A percentile compares a stretch with the other conserved stretches of the same genome.
phyloP scores from a whole-genome alignment of 495 filamentous ascomycete genomes.

The Friedmanniomyces endolithicus region DNA sequence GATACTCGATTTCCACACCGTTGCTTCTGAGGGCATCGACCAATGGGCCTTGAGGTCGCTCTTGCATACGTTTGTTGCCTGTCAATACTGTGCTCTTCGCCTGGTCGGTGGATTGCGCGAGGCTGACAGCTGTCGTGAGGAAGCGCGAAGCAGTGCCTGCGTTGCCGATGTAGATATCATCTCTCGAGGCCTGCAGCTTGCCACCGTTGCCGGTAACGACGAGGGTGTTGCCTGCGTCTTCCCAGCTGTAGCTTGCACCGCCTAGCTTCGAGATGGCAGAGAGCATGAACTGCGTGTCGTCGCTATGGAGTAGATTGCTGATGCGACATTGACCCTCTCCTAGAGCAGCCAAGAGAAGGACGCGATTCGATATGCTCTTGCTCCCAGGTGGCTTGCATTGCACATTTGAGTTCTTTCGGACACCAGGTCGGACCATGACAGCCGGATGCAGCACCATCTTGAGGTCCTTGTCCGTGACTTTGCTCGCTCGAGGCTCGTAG shows the following conservation, averaged over 20 bases:
- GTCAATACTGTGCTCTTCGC: slow-evolving; percentile 67
- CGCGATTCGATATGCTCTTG: slow-evolving; percentile 95
- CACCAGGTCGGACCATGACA: slow-evolving; percentile 57
- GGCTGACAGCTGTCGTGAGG: slow-evolving; percentile 79
- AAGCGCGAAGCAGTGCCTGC: slow-evolving; percentile 94
- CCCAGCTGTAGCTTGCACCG: slow-evolving; percentile 90
- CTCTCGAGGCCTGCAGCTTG: slow-evolving; percentile 58
- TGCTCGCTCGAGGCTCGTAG: slow-evolving; percentile 71
- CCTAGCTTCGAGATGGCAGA: slow-evolving; percentile 70
- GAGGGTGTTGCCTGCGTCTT: slow-evolving; percentile 79
- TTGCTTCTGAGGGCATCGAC: slow-evolving; percentile 82
- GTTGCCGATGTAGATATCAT: slow-evolving; percentile 85
- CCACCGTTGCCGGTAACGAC: slow-evolving; percentile 86
- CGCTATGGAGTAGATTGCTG: slow-evolving; percentile 85
- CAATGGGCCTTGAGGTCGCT: slow-evolving; percentile 83
- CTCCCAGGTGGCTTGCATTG: slow-evolving; percentile 84
- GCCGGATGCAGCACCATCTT: slow-evolving; percentile 71
- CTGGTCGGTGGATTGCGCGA: slow-evolving; percentile 51
- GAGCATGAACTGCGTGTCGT: slow-evolving; percentile 95
- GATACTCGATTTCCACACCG: slow-evolving; percentile 68
- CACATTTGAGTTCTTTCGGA: slow-evolving; percentile 49
- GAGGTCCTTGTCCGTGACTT: slow-evolving; percentile 78
- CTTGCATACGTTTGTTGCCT: slow-evolving; percentile 93
- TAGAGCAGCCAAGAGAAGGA: slow-evolving; percentile 82
- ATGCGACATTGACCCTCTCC: slow-evolving; percentile 78